Conservation (phyloP, 305 asterid species). For the Rubia tinctorum region DNA sequence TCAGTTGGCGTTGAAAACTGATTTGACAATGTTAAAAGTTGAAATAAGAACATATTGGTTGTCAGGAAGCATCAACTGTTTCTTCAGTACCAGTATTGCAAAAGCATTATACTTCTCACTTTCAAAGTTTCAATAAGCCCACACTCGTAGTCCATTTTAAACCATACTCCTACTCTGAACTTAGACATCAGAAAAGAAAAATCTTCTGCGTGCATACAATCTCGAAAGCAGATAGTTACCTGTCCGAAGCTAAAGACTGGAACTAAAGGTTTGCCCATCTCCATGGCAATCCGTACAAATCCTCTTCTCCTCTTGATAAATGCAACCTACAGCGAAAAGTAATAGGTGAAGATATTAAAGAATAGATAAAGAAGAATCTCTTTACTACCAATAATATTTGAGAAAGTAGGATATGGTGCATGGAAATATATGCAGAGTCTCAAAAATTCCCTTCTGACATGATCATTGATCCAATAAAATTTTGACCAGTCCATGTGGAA, state of each 20-base stretch:
- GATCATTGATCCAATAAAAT: background rate
- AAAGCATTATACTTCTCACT: background rate
- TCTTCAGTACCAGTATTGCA: background rate
- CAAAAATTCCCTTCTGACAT: background rate
- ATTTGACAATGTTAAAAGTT: background rate
- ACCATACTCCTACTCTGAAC: background rate
- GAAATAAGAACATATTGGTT: background rate
- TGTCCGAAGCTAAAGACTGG: constrained; percentile 98
- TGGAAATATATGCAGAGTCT: background rate
- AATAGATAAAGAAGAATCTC: background rate
- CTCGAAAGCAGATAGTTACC: constrained; percentile 35
- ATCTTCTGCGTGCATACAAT: background rate
- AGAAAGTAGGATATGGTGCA: background rate
- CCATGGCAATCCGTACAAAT: constrained; percentile 85
- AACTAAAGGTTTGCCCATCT: constrained; percentile 85
- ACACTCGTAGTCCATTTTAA: background rate
- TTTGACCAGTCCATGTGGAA: background rate
- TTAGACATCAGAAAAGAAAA: background rate
- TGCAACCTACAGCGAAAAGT: constrained; percentile 47
- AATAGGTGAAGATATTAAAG: constrained; percentile 2
- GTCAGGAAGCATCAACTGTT: background rate
- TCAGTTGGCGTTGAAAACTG: background rate
- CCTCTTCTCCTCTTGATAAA: constrained; percentile 70
- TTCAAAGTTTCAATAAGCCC: background rate
- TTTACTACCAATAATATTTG: background rate